phyloP scores from a whole-genome alignment of 2,329 filamentous ascomycete species.

The Helminthosporium solani region DNA sequence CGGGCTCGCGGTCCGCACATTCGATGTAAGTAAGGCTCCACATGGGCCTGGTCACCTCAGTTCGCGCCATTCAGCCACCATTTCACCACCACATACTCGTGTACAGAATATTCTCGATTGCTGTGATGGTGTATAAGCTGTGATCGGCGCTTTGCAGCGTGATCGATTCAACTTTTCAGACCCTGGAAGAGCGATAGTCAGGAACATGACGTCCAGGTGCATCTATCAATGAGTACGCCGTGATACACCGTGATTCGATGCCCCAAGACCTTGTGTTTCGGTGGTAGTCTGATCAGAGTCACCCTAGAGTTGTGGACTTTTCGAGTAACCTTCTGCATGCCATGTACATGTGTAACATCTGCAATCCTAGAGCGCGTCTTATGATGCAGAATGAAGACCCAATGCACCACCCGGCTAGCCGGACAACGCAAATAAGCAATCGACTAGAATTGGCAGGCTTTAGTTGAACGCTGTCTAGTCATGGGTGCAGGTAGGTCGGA shows the following conservation, averaged over 20 bases:
- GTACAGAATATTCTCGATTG: constrained; percentile 2
- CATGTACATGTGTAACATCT: constrained; percentile 12
- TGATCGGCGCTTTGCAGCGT: constrained; percentile 9
- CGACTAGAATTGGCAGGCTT: constrained; percentile 18
- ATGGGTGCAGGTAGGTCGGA: constrained; percentile 18
- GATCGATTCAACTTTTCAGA: constrained; percentile 1
- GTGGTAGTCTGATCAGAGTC: constrained; percentile 5
- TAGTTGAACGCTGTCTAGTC: constrained; percentile 23
- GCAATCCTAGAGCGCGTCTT: constrained; percentile 10
- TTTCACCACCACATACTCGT: constrained; percentile 2
- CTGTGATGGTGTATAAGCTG: constrained; percentile 3
- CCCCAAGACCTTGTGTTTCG: constrained; percentile 1
- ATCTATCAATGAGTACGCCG: constrained; percentile 1
- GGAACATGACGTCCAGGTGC: constrained; percentile 15
- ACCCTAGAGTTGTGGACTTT: constrained; percentile 6
- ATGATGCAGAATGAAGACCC: neutral
- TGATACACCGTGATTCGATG: neutral
- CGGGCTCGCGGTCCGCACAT: constrained; percentile 34
- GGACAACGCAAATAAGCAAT: constrained; percentile 17
- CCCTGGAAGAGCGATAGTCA: constrained; percentile 12
- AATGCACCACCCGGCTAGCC: constrained; percentile 7
- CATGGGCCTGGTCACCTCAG: constrained; percentile 5
- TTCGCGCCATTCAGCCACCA: constrained; percentile 14
- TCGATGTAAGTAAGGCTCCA: constrained; percentile 8
- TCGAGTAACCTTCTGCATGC: constrained; percentile 17